Evolutionary conservation across 108 stramenopile species (phyloP).

Genomic region (Ochromonas danica): DNA sequence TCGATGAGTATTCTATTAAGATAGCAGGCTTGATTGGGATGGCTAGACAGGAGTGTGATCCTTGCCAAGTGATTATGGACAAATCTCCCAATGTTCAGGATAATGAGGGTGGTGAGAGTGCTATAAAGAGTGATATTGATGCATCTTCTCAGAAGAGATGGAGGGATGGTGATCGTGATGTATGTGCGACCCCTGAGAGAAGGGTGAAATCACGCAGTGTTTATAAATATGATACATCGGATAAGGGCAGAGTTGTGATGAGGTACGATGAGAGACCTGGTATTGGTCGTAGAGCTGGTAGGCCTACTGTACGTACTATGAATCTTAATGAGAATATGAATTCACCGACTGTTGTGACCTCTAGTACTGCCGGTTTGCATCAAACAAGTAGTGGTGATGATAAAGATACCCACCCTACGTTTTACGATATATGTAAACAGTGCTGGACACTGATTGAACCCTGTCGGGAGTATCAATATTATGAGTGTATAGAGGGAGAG

Average conservation of each 20-base stretch:
- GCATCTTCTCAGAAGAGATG: conserved; percentile 5
- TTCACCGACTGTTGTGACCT: background rate
- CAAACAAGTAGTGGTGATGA: background rate
- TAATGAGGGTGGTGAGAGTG: conserved; percentile 9
- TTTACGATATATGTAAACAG: background rate
- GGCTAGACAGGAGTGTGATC: background rate
- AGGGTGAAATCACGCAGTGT: conserved; percentile 14
- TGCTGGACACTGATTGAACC: background rate
- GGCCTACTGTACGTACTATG: conserved; percentile 9
- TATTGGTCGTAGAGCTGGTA: conserved; percentile 15
- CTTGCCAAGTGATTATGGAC: background rate
- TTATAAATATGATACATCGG: conserved; percentile 10
- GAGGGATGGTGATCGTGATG: conserved; percentile 13
- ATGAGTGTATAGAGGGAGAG: background rate
- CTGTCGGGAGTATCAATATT: background rate
- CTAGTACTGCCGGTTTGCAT: background rate
- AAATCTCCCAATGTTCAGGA: background rate
- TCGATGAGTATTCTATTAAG: background rate
- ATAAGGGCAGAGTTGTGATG: conserved; percentile 15
- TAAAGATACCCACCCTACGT: background rate
- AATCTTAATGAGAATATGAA: background rate
- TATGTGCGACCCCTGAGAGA: conserved; percentile 13
- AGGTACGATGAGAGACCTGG: conserved; percentile 13
- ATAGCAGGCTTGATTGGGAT: background rate
- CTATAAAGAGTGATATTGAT: conserved; percentile 6